Percentiles rank a stretch among this genome's conserved stretches.
These are phyloP conservation scores for Ploettnerulaceae sp. DNA, from an alignment of 2,329 filamentous ascomycete species.

Conservation along the genomic window DNA sequence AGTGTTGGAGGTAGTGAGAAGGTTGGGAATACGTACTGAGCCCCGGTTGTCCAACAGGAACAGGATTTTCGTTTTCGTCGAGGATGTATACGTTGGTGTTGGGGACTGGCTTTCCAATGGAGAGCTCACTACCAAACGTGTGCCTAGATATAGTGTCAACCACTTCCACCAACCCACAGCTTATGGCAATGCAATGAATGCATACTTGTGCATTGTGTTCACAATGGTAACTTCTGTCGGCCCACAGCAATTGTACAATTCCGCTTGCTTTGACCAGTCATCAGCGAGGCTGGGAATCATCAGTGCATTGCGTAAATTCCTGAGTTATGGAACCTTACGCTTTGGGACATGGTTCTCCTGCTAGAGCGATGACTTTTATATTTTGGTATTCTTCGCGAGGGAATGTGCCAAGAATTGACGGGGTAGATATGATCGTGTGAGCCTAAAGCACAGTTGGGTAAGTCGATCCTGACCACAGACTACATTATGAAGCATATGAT, in stretches of 20 bases:
- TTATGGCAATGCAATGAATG: not conserved
- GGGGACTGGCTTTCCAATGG: constrained; percentile 51
- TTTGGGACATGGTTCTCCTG: constrained; percentile 49
- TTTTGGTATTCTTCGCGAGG: constrained; percentile 43
- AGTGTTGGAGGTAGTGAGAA: not conserved
- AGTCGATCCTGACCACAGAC: not conserved
- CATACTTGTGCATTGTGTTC: constrained; percentile 44
- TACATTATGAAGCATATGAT: not conserved
- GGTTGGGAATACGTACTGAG: too few species aligned
- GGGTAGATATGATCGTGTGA: constrained; percentile 50
- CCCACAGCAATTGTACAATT: constrained; percentile 54
- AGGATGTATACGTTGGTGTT: constrained; percentile 50
- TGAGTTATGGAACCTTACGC: constrained; percentile 33
- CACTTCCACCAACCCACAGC: not conserved
- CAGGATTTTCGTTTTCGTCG: constrained; percentile 35
- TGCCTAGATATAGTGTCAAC: constrained; percentile 34
- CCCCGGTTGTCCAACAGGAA: too few species aligned
- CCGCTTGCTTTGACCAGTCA: constrained; percentile 46
- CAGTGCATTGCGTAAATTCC: constrained; percentile 15
- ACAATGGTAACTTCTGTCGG: constrained; percentile 57
- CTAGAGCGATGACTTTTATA: constrained; percentile 49
- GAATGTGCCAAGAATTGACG: constrained; percentile 49
- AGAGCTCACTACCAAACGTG: constrained; percentile 41
- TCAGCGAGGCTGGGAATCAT: constrained; percentile 43
- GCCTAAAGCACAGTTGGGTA: not conserved